phyloP scores from a whole-genome alignment of 1,139 yeast species.

The Yamadazyma taylorii region DNA sequence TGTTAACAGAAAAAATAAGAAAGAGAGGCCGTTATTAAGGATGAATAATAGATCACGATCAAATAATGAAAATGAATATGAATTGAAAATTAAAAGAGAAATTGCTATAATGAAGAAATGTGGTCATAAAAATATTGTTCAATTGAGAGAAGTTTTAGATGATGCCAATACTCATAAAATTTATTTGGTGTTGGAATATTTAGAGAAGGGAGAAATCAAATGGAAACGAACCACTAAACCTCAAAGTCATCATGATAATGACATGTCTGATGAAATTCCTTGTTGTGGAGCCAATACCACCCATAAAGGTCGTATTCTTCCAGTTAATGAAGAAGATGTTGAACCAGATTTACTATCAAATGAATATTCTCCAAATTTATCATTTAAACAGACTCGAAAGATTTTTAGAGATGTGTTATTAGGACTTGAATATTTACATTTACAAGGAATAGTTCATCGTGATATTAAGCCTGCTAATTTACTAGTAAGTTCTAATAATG shows the following conservation, averaged over 20 bases:
- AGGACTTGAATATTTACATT: conserved; percentile 90
- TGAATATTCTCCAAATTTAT: conserved; percentile 56
- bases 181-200: conserved; percentile 85
- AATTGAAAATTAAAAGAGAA: conserved; percentile 80
- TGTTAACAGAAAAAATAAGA: conserved; percentile 70
- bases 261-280: conserved; percentile 29
- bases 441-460: conserved; percentile 92
- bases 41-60: conserved; percentile 36
- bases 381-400: conserved; percentile 64
- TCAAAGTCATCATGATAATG: conserved; percentile 4
- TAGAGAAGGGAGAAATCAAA: conserved; percentile 88
- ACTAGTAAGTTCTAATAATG: conserved; percentile 66
- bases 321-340: conserved; percentile 19
- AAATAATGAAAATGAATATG: conserved; percentile 34
- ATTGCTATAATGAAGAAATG: conserved; percentile 96
- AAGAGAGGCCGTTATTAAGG: conserved; percentile 53
- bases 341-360: conserved; percentile 43
- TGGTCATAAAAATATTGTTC: conserved; percentile 86
- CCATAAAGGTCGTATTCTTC: neutral
- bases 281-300: conserved; percentile 29
- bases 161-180: conserved; percentile 82
- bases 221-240: conserved; percentile 58
- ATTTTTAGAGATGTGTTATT: conserved; percentile 82
- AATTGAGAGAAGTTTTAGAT: conserved; percentile 84
- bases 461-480: conserved; percentile 97